These are phyloP conservation scores for Phaffia rhodozyma DNA, from an alignment of 1,284 basidiomycete genomes.

Conservation along the genomic window DNA sequence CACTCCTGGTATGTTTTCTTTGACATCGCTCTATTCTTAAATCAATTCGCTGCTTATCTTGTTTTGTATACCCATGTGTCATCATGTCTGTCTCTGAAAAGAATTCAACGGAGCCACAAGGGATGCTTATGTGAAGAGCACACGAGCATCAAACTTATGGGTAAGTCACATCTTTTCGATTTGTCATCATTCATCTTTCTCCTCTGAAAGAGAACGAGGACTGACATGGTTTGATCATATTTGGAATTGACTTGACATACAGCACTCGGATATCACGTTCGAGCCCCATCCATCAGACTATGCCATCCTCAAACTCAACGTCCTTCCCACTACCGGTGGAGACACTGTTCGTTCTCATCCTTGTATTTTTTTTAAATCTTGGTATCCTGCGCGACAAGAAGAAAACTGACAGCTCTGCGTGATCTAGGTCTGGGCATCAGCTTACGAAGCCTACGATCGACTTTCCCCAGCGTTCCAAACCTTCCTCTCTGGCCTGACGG, in stretches of 20 bases:
- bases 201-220: background rate
- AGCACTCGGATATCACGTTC: conserved; percentile 56
- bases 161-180: background rate
- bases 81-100: background rate
- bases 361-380: too few relatives aligned
- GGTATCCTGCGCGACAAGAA: conserved; percentile 13
- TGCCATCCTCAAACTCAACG: conserved; percentile 49
- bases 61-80: background rate
- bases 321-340: conserved; percentile 40
- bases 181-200: background rate
- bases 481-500: conserved; percentile 50
- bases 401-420: background rate
- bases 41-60: background rate
- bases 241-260: background rate
- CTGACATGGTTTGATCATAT: background rate
- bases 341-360: conserved; percentile 20
- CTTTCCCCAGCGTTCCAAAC: conserved; percentile 46
- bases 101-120: conserved; percentile 14
- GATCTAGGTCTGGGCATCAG: conserved; percentile 35
- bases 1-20: conserved; percentile 1
- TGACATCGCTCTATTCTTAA: background rate
- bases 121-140: background rate
- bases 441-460: conserved; percentile 52
- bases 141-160: conserved; percentile 9
- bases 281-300: conserved; percentile 56